phyloP scores from a whole-genome alignment of 352 stramenopile species.

The Pythium aphanidermatum region DNA sequence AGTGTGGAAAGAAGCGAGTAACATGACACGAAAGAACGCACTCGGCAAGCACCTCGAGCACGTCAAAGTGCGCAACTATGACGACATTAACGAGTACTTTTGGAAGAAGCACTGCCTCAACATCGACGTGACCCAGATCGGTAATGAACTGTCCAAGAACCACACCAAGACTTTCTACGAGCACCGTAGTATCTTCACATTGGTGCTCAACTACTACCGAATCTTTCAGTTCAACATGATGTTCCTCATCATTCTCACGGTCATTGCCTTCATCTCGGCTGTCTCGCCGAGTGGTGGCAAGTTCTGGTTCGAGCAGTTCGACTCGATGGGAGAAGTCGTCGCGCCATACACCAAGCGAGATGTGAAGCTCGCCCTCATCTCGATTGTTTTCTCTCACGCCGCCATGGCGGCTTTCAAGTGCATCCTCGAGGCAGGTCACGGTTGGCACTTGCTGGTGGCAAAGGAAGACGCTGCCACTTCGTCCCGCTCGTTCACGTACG shows the following conservation, averaged over 20 bases:
- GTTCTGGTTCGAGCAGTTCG: slow-evolving; percentile 28
- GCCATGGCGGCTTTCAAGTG: slow-evolving; percentile 26
- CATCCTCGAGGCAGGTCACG: slow-evolving; percentile 29
- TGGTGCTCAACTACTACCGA: slow-evolving; percentile 38
- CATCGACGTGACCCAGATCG: slow-evolving; percentile 20
- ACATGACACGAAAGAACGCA: slow-evolving; percentile 30
- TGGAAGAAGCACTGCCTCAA: slow-evolving; percentile 26
- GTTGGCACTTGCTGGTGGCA: slow-evolving; percentile 27
- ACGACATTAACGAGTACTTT: slow-evolving; percentile 43
- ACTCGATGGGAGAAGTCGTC: slow-evolving; percentile 22
- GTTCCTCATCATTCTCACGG: slow-evolving; percentile 30
- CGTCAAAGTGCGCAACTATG: slow-evolving; percentile 34
- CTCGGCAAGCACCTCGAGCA: slow-evolving; percentile 26
- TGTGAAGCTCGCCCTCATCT: slow-evolving; percentile 33
- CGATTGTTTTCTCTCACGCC: slow-evolving; percentile 28
- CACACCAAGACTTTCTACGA: slow-evolving; percentile 37
- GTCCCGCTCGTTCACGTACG: slow-evolving; percentile 36
- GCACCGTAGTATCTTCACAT: slow-evolving; percentile 34
- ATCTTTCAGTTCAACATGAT: slow-evolving; percentile 59
- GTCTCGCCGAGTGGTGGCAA: slow-evolving; percentile 30
- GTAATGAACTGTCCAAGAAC: slow-evolving; percentile 17
- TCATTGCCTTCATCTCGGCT: slow-evolving; percentile 25
- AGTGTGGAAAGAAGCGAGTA: slow-evolving; percentile 24
- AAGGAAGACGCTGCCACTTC: slow-evolving; percentile 24
- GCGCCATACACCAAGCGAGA: slow-evolving; percentile 27